Percentiles rank a stretch among this genome's conserved stretches.
Evolutionary conservation across 352 stramenopile species (phyloP).

Genomic region (Globisporangium iwayamae): DNA sequence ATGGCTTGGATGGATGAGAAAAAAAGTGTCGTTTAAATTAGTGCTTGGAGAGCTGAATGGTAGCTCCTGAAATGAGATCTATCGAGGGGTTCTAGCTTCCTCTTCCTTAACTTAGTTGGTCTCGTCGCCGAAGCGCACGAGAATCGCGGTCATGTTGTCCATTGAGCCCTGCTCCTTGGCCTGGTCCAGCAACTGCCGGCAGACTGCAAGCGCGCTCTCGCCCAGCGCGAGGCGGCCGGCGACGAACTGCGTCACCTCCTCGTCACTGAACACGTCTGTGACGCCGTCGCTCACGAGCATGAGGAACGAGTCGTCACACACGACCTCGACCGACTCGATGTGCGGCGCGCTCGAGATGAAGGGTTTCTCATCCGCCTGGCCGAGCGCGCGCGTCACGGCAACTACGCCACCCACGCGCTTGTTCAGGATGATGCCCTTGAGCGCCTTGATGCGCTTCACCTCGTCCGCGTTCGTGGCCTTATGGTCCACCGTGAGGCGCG

Average conservation of each 20-base stretch:
- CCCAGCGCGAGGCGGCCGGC: slow-evolving; percentile 34
- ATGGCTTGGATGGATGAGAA: neutral
- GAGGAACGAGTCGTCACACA: slow-evolving; percentile 53
- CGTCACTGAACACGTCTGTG: slow-evolving; percentile 69
- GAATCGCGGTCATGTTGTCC: slow-evolving; percentile 83
- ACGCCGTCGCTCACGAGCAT: slow-evolving; percentile 77
- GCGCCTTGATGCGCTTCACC: slow-evolving; percentile 61
- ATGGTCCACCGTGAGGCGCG: slow-evolving; percentile 69
- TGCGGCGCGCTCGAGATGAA: slow-evolving; percentile 72
- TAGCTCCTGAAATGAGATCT: neutral
- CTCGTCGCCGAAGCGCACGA: slow-evolving; percentile 60
- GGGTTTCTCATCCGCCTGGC: slow-evolving; percentile 79
- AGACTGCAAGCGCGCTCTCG: slow-evolving; percentile 52
- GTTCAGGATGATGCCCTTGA: slow-evolving; percentile 82
- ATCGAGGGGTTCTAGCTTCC: neutral
- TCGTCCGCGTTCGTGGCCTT: slow-evolving; percentile 78
- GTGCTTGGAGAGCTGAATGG: neutral
- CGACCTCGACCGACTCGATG: slow-evolving; percentile 52
- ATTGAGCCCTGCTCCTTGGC: slow-evolving; percentile 62
- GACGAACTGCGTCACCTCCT: slow-evolving; percentile 69
- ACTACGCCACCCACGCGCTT: slow-evolving; percentile 73
- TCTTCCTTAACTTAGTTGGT: slow-evolving; percentile 7
- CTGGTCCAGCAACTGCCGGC: slow-evolving; percentile 61
- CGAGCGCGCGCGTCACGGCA: slow-evolving; percentile 68
- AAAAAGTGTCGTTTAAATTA: slow-evolving; percentile 5